Evolutionary conservation across 2,329 filamentous ascomycete species (phyloP), one percentile per base, ranked within the genome.

Genomic region (Microsporum ferrugineum): DNA sequence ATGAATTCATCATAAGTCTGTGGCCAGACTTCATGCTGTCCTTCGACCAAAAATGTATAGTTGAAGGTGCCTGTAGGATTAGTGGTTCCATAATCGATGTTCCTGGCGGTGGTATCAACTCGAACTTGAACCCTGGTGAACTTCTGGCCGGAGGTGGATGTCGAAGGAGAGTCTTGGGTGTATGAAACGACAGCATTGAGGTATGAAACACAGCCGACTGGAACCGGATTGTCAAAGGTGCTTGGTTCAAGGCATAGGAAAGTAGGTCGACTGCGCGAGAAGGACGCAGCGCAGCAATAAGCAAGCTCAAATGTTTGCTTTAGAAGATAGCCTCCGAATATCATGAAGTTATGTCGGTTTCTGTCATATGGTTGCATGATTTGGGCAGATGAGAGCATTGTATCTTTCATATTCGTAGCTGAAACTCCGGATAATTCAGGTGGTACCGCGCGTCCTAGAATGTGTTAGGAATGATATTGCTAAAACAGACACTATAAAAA

Each of bases 321-420:
- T 8, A 90, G 77, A 8, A 89, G 80, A 70, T 86, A 89, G 12
- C 87, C 87, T 58, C 87, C 87, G 67, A 89, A 90, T 60, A 90
- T 88, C 86, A 89, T 88, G 71, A 87, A 88, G 67, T 87, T 84
- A 71, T 89, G 86, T 1, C 84, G 74, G 71, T 87, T 87, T 56
- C 85, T 81, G 70, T 85, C 82, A 71, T 88, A 85, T 0, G 87
- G 87, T 70, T 89, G 86, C 87, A 89, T 89, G 65, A 90, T 88
- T 66, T 81, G 82, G 8, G 87, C 85, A 1, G 85, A 84, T 67
- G 82, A 81, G 36, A 89, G 80, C 38, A 77, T 76, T 1, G 85
- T 84, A 65, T 81, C 80, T 63, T 83, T 78, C 80, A 89, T 88
- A 68, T 79, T 81, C 41, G 81, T 73, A 2, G 82, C 80, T 36